Conservation (phyloP, 108 stramenopile species). For the Fragilaria crotonensis region DNA sequence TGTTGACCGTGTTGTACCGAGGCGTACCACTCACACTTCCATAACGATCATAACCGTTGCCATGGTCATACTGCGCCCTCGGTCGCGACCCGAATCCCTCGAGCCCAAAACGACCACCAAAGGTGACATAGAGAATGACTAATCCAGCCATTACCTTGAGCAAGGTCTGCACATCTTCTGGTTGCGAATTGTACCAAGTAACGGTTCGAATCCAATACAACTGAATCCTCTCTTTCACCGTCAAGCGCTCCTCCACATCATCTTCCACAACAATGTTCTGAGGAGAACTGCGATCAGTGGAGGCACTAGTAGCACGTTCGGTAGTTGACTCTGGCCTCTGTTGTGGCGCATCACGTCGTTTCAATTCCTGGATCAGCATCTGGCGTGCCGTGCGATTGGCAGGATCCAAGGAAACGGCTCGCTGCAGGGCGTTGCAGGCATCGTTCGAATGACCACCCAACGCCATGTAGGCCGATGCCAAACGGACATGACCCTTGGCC, state of each 20-base stretch:
- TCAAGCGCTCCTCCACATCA: neutral
- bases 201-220: constrained; percentile 7
- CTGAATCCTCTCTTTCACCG: neutral
- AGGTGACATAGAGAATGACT: constrained; percentile 56
- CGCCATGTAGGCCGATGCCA: constrained; percentile 72
- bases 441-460: constrained; percentile 71
- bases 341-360: constrained; percentile 23
- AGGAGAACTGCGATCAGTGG: neutral
- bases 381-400: constrained; percentile 49
- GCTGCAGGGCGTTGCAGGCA: constrained; percentile 70
- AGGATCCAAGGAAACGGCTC: constrained; percentile 58
- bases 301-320: constrained; percentile 1
- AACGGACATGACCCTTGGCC: constrained; percentile 72
- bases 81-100: constrained; percentile 6
- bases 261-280: neutral
- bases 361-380: constrained; percentile 61
- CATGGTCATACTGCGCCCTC: constrained; percentile 49
- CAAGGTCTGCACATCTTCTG: constrained; percentile 47
- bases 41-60: constrained; percentile 59
- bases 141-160: constrained; percentile 43
- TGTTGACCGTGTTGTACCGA: constrained; percentile 3
- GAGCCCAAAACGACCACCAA: constrained; percentile 77
- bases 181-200: constrained; percentile 46
- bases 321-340: constrained; percentile 11
- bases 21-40: too few species aligned